Evolutionary conservation across 371 early-diverging fungal genomes (phyloP).

Genomic region (Nosema muscidifuracis): DNA sequence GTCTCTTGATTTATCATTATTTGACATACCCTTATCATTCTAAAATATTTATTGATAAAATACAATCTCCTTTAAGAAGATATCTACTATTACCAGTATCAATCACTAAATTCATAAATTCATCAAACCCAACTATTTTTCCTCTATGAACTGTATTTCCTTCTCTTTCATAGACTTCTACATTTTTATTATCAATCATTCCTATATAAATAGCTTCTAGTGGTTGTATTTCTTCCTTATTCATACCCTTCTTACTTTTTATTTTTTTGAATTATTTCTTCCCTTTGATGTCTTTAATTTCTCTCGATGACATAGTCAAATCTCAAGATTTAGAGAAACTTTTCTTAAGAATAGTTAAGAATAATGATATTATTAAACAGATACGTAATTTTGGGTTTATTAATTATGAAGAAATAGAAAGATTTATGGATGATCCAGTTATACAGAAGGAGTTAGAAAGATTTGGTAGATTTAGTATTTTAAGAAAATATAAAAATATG

Average conservation of each 20-base stretch:
- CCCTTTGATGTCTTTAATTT: neutral
- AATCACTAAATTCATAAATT: constrained; percentile 44
- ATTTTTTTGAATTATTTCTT: neutral
- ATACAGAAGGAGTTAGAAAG: neutral
- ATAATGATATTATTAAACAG: constrained; percentile 1
- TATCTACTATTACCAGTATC: constrained; percentile 3
- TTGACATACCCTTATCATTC: no score
- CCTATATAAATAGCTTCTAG: constrained; percentile 34
- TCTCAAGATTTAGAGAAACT: neutral
- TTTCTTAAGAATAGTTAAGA: neutral
- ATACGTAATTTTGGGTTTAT: constrained; percentile 3
- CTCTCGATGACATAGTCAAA: neutral
- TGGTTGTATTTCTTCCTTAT: constrained; percentile 13
- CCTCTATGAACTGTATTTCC: constrained; percentile 12
- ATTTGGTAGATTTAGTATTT: constrained; percentile 2
- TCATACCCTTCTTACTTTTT: neutral
- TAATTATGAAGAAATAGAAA: neutral
- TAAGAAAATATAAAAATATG: neutral
- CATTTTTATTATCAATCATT: constrained; percentile 1
- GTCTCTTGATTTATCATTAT: no score
- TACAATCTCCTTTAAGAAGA: constrained; percentile 45
- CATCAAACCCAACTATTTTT: constrained; percentile 43
- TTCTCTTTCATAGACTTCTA: constrained; percentile 31
- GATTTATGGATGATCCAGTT: neutral
- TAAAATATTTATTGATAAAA: constrained; percentile 17